Evolutionary conservation across 768 basidiomycete species (phyloP).

Genomic region (Sarcomyxa edulis): DNA sequence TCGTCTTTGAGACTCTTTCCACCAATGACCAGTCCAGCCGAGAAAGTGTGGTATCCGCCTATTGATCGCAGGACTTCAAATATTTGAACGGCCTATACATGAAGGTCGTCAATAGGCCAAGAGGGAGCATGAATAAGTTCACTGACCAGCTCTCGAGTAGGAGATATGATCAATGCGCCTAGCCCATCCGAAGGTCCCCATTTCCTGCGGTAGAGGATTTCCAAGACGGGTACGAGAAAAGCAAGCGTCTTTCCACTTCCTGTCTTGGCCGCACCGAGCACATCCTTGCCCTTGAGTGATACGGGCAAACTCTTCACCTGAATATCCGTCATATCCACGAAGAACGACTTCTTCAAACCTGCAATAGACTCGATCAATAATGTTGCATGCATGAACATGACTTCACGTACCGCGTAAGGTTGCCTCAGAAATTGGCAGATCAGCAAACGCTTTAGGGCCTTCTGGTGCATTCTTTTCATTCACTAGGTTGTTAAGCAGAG

Average conservation of each 20-base stretch:
- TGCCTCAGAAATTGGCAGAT: conserved; percentile 71
- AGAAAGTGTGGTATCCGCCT: conserved; percentile 87
- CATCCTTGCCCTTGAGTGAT: conserved; percentile 90
- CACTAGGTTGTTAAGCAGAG: conserved; percentile 11
- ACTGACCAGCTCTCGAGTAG: conserved; percentile 86
- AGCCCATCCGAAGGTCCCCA: conserved; percentile 93
- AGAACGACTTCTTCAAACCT: conserved; percentile 87
- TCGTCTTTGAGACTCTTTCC: conserved; percentile 96
- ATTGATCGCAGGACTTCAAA: conserved; percentile 94
- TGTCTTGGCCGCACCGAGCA: conserved; percentile 92
- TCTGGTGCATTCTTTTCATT: conserved; percentile 41
- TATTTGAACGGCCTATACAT: conserved; percentile 95
- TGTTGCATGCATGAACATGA: background rate
- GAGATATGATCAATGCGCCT: conserved; percentile 90
- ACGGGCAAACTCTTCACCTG: conserved; percentile 89
- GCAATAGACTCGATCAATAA: background rate
- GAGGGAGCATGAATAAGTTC: background rate
- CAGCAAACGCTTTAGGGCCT: conserved; percentile 54
- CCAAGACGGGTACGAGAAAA: conserved; percentile 90
- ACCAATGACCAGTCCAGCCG: conserved; percentile 92
- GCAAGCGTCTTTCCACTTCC: conserved; percentile 97
- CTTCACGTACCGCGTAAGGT: conserved; percentile 64
- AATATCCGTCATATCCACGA: conserved; percentile 86
- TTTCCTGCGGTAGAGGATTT: conserved; percentile 82
- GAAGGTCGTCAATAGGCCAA: conserved; percentile 1